Base-by-base conservation (phyloP, 352 stramenopile species). In the Globisporangium viniferum region DNA sequence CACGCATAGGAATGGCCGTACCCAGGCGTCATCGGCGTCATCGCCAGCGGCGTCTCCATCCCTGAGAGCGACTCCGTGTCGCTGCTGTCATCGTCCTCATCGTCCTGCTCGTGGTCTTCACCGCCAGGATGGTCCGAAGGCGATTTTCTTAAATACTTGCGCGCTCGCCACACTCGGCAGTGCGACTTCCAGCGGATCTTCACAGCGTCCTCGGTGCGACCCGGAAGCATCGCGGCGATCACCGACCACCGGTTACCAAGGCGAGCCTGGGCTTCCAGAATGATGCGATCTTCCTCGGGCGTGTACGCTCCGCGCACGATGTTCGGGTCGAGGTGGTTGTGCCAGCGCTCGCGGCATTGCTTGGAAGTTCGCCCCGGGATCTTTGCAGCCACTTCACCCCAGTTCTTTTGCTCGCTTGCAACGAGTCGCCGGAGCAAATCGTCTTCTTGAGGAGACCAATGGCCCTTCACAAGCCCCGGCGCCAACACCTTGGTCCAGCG, bases 141-240 rank as follows among this genome's bases (percentile, higher is more conserved):
- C 51, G 76, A 74, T 71, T 93, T 93, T 53, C 84, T 81, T 76
- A 93, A 75, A 72, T 93, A 93, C 73, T 93, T 93, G 64, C 82
- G 82, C 64, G 84, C 84, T 60, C 85, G 83, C 86, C 86, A 94
- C 27, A 94, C 74, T 56, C 88, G 86, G 73, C 88, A 94, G 67
- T 94, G 78, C 63, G 87, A 93, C 70, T 97, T 97, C 90, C 91
- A 97, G 51, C 89, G 86, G 74, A 97, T 98, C 86, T 98, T 98
- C 64, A 98, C 88, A 14, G 87, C 86, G 66, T 98, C 94, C 68
- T 97, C 91, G 0, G 90, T 97, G 46, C 92, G 80, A 2, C 92
- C 92, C 0, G 86, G 85, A 29, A 98, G 76, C 79, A 94, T 92
- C 24, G 86, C 84, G 1, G 92, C 92, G 59, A 98, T 97, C 15